phyloP scores from a whole-genome alignment of 208 protist genomes.

The Blechomonas ayalai region DNA sequence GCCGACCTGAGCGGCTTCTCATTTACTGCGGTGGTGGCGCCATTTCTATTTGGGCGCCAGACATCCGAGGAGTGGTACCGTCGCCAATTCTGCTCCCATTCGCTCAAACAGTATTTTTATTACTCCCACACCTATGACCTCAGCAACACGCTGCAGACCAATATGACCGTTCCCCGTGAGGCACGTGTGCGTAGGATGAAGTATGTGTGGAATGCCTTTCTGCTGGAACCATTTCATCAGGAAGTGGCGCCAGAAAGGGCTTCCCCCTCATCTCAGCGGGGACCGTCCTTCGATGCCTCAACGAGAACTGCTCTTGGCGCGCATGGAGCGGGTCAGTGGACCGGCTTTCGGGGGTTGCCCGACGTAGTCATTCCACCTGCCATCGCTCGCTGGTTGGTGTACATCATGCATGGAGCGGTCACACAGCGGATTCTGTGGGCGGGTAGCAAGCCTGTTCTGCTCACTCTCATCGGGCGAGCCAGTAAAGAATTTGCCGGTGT shows the following conservation, averaged over 20 bases:
- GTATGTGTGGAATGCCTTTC: conserved; percentile 86
- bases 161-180: conserved; percentile 56
- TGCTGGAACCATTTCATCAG: conserved; percentile 51
- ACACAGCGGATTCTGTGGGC: conserved; percentile 15
- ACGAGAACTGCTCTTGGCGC: too few relatives aligned
- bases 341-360: too few relatives aligned
- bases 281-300: conserved; percentile 1
- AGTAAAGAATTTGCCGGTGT: conserved; percentile 90
- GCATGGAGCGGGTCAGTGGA: conserved; percentile 9
- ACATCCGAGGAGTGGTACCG: conserved; percentile 62
- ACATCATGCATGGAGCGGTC: conserved; percentile 28
- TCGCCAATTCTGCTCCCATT: conserved; percentile 57
- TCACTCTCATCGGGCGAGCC: conserved; percentile 92
- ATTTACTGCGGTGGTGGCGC: too few relatives aligned
- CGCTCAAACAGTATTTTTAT: conserved; percentile 85
- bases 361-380: too few relatives aligned
- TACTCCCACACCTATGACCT: conserved; percentile 96
- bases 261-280: too few relatives aligned
- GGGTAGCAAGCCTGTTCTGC: conserved; percentile 7
- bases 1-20: too few relatives aligned
- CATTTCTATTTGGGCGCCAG: neutral
- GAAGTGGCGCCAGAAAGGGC: too few relatives aligned
- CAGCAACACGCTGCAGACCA: conserved; percentile 91
- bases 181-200: conserved; percentile 19
- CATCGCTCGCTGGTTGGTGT: conserved; percentile 14